Evolutionary conservation across 306 rosid genomes (phyloP).

Genomic region (Dryas drummondii): DNA sequence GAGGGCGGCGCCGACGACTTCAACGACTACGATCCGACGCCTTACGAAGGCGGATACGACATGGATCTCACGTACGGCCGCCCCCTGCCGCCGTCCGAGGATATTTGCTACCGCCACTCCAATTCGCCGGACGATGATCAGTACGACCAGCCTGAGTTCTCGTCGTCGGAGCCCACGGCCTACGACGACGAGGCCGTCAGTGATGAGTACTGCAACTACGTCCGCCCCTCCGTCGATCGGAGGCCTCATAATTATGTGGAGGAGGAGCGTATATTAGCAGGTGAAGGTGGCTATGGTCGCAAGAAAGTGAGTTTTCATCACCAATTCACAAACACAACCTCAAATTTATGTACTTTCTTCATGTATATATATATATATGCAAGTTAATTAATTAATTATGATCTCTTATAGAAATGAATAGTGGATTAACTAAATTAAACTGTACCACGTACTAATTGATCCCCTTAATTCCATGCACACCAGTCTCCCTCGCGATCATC

Average conservation of each 20-base stretch:
- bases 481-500: background rate
- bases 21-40: slow-evolving; percentile 57
- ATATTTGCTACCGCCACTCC: background rate
- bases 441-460: too few relatives aligned
- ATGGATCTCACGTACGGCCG: slow-evolving; percentile 52
- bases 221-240: background rate
- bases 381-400: too few relatives aligned
- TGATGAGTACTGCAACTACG: slow-evolving; percentile 3
- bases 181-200: slow-evolving; percentile 5
- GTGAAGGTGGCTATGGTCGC: slow-evolving; percentile 18
- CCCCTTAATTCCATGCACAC: too few relatives aligned
- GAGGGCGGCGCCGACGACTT: slow-evolving; percentile 33
- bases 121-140: background rate
- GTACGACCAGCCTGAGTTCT: background rate
- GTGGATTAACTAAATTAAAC: too few relatives aligned
- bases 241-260: background rate
- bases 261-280: slow-evolving; percentile 6
- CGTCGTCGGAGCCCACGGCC: background rate
- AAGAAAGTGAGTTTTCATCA: background rate
- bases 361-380: too few relatives aligned
- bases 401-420: too few relatives aligned
- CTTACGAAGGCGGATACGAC: slow-evolving; percentile 66
- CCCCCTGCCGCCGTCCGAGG: slow-evolving; percentile 47
- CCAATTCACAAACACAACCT: background rate
- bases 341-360: too few relatives aligned